Base-by-base conservation (phyloP, 2,329 filamentous ascomycete species). In the Calonectria fujianensis region DNA sequence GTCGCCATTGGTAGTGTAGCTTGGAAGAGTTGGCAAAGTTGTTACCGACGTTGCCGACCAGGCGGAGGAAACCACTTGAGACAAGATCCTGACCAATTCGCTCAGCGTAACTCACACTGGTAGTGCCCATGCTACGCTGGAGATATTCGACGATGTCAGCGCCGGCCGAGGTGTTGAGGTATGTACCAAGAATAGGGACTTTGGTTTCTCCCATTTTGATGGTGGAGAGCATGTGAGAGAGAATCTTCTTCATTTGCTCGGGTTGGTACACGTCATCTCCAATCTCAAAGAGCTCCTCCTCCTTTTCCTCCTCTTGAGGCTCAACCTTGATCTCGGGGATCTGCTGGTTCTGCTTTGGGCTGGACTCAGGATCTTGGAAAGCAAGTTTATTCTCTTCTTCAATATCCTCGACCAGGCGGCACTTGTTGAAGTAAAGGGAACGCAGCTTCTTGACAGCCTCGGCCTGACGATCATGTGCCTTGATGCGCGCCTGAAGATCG, bases 361-460 rank as follows among this genome's bases (percentile, higher is more conserved):
- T 96, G 41, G 85, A 88, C 80, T 93, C 91, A 2, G 96, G 95
- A 78, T 96, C 95, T 85, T 98, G 96, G 86, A 99, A 99, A 50
- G 96, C 97, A 70, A 99, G 91, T 86, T 99, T 98, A 85, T 98
- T 98, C 88, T 99, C 97, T 86, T 99, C 97, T 84, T 99, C 97
- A 75, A 98, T 88, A 83, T 99, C 97, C 84, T 99, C 97, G 9
- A 98, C 94, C 76, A 98, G 89, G 65, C 97, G 94, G 84, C 97
- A 99, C 87, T 98, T 99, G 89, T 98, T 99, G 90, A 98, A 98
- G 87, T 99, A 99, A 80, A 95, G 94, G 85, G 95, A 98, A 77
- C 97, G 93, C 80, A 98, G 91, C 87, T 98, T 98, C 89, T 96
- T 95, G 75, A 98, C 95, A 27, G 91, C 85, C 76, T 99, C 97